Evolutionary conservation across 2,329 filamentous ascomycete species (phyloP), one percentile per base, ranked within the genome.

Genomic region (Penicillium concentricum): DNA sequence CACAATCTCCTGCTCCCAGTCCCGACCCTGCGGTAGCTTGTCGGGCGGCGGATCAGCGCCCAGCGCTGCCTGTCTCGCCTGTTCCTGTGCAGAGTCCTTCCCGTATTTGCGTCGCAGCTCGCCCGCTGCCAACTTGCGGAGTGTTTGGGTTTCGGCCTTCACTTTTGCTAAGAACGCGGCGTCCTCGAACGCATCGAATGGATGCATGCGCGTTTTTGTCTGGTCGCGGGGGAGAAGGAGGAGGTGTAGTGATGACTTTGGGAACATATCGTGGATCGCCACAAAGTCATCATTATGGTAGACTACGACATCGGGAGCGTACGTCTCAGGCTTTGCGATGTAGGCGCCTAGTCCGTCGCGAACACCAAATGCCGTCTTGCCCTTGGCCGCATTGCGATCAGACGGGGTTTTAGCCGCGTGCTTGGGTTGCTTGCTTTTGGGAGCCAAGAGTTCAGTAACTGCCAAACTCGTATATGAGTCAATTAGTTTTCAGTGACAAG

Each of bases 171-270:
- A 84, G 72, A 97, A 95, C 1, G 73, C 78, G 1, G 78, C 60
- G 70, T 95, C 87, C 30, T 87, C 82, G 64, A 96, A 86, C 5
- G 90, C 90, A 20, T 89, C 84, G 68, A 93, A 88, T 0, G 93
- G 92, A 65, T 96, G 89, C 12, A 85, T 77, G 6, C 81, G 76
- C 64, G 81, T 85, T 69, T 86, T 84, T 2, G 72, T 67, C 0
- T 79, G 69, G 39, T 88, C 84, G 48, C 92, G 88, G 7, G 92
- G 91, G 5, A 97, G 85, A n/a, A 97, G 84, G 3, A 99, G 88
- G 1, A 91, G 82, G 76, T 99, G 94, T 4, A 97, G 81, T 4
- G 84, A 86, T 4, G 90, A 85, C 74, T 97, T 99, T 9, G 94
- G 92, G 70, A 86, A 99, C 59, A 86, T 79, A 76, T 99, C 94